Evolutionary conservation across 2,329 filamentous ascomycete species (phyloP), one percentile per base, ranked within the genome.

Genomic region (Emergomyces orientalis): DNA sequence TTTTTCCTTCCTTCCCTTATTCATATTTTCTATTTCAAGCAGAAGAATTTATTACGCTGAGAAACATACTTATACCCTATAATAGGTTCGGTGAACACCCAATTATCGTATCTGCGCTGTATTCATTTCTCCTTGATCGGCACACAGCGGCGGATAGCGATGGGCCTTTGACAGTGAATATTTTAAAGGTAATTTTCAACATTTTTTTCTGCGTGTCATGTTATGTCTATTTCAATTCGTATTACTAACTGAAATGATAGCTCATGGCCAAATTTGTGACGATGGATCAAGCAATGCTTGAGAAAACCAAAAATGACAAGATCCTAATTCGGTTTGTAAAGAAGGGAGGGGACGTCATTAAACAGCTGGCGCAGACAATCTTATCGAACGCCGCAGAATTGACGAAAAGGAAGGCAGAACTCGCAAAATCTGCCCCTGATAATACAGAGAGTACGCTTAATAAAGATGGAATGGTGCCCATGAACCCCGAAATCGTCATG

Each of bases 271-370:
- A 77, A 52, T 85, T 84, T 65, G 79, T 79, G 17, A 86, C 83
- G 7, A 76, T 87, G 68, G 84, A 82, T 63, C 80, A 80, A 64
- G 81, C 83, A 59, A 78, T 81, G 58, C 75, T 86, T 30, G 81
- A 84, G 67, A 84, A 84, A 69, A 85, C 82, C 9, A 85, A 86
- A 67, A 73, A 86, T 37, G 78, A 78, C 61, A 87, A 86, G 69
- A 76, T 86, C 19, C 73, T 87, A 19, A 78, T 79, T 2, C 78
- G 81, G 32, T 81, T 85, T 66, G 75, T 81, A 60, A 87, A 86
- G 72, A 82, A 82, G 65, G 84, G 83, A 32, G 81, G 82, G 66
- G 80, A 79, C n/a, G 76, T 80, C 57, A 81, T 81, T 58, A 84
- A 84, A 68, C 76, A 76, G 19, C 77, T 84, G 41, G 81, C 83